phyloP scores from a whole-genome alignment of 1,284 basidiomycete genomes.

The Apiotrichum sp. region DNA sequence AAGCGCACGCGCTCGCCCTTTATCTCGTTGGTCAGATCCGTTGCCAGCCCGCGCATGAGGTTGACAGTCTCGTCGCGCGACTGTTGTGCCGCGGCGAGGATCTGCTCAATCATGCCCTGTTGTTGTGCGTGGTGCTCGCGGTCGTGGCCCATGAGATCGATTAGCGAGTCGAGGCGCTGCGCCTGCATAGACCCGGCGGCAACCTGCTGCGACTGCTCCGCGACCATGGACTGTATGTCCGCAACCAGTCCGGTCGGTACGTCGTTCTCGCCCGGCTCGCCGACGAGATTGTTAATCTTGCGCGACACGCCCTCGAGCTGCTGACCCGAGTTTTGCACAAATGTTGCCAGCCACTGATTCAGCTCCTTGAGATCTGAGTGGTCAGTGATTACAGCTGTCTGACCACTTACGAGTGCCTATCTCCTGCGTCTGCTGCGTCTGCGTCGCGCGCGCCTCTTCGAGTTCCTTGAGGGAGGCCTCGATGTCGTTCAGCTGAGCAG shows the following conservation, averaged over 20 bases:
- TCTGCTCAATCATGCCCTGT: constrained; percentile 53
- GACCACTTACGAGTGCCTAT: constrained; percentile 40
- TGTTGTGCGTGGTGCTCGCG: constrained; percentile 28
- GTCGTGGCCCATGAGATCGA: constrained; percentile 39
- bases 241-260: constrained; percentile 22
- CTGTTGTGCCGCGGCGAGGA: constrained; percentile 53
- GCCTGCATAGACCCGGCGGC: constrained; percentile 25
- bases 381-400: not conserved
- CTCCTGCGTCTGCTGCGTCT: constrained; percentile 43
- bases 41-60: constrained; percentile 59
- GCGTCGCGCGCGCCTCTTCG: constrained; percentile 29
- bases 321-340: constrained; percentile 64
- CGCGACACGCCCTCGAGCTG: constrained; percentile 61
- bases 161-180: constrained; percentile 35
- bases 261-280: constrained; percentile 34
- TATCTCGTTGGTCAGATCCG: constrained; percentile 73
- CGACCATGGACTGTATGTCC: constrained; percentile 39
- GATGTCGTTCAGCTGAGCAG: constrained; percentile 30
- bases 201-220: constrained; percentile 34
- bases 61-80: constrained; percentile 65
- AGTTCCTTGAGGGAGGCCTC: constrained; percentile 31
- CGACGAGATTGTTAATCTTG: constrained; percentile 58
- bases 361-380: constrained; percentile 46
- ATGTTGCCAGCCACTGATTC: constrained; percentile 65
- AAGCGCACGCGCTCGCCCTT: constrained; percentile 74